Base-by-base conservation (phyloP, 768 basidiomycete species). In the Leccinum ochraceum region DNA sequence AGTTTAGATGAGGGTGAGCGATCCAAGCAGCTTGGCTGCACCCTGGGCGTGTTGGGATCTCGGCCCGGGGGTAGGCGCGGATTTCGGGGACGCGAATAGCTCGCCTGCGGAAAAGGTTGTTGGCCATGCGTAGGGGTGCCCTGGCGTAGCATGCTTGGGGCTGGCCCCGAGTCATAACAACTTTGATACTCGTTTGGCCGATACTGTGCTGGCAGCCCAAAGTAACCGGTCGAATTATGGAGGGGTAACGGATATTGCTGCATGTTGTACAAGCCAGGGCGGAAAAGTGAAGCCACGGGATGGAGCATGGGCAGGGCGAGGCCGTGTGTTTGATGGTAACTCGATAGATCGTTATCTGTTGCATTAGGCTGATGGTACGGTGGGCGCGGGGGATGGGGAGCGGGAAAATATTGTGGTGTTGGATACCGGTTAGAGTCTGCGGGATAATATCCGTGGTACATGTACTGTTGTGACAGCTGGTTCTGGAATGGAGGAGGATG, bases 151-250 rank as follows among this genome's bases (percentile, higher is more conserved):
- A 61, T 20, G 37, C 62, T 39, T 63, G 58, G 20, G 63, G 72
- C 32, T 2, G 73, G 26, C 56, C 70, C 62, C 56, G 74, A 72
- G 42, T 77, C 77, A 22, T 82, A 66, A 62, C 84, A 85, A 78
- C 81, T 86, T 83, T 70, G 77, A 68, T 78, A 80, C 46, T 78
- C 73, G 1, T 77, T 69, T 6, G 72, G 62, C 1, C 75, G 72
- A 53, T 76, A 79, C 0, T 74, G 68, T 8, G 75, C 77, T 0
- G 76, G 65, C 61, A 79, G 82, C 13, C 71, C 46, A 63, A 78
- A 83, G 59, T 46, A 74, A 63, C 50, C 70, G 61, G 37, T 72
- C 62, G 55, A 73, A 67, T 71, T 72, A 36, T 73, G 76, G 3
- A 61, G 66, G 26, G 68, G 50, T 30, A 57, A 54, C 32, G 37